phyloP scores from a whole-genome alignment of 1,284 basidiomycete genomes.

The Malassezia pachydermatis region DNA sequence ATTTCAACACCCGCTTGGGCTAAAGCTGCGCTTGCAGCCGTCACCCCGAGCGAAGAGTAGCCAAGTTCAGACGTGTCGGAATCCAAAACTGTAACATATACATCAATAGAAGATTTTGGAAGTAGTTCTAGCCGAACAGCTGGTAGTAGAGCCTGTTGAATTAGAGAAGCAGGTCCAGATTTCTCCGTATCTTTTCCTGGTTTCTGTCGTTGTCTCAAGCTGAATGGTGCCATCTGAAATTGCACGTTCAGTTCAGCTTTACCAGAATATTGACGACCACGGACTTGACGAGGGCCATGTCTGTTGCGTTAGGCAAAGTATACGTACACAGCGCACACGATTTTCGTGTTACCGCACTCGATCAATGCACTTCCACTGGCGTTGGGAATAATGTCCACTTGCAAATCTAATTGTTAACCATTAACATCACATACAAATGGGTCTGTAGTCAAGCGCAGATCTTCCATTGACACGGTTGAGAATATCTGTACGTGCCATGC shows the following conservation, averaged over 20 bases:
- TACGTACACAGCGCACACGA: conserved; percentile 15
- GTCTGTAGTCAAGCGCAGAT: not conserved
- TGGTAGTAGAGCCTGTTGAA: conserved; percentile 76
- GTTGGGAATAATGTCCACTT: conserved; percentile 9
- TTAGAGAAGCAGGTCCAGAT: conserved; percentile 65
- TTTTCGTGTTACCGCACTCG: conserved; percentile 13
- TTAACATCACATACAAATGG: conserved; percentile 3
- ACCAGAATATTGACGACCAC: conserved; percentile 64
- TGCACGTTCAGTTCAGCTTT: conserved; percentile 83
- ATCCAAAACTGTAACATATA: conserved; percentile 82
- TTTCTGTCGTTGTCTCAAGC: conserved; percentile 62
- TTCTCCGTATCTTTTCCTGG: conserved; percentile 91
- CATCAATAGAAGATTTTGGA: conserved; percentile 85
- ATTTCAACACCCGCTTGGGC: conserved; percentile 80
- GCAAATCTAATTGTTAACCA: conserved; percentile 4
- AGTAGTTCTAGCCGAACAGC: conserved; percentile 76
- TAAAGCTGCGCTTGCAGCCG: conserved; percentile 80
- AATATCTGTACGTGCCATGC: conserved; percentile 1
- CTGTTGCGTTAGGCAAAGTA: not conserved
- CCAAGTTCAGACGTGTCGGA: conserved; percentile 64
- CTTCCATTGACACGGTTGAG: not conserved
- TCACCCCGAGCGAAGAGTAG: conserved; percentile 53
- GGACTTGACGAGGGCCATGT: conserved; percentile 71
- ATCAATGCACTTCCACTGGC: conserved; percentile 16
- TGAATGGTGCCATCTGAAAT: conserved; percentile 91